Base-by-base conservation (phyloP, 257 asterid genomes). In the Dorcoceras hygrometricum region DNA sequence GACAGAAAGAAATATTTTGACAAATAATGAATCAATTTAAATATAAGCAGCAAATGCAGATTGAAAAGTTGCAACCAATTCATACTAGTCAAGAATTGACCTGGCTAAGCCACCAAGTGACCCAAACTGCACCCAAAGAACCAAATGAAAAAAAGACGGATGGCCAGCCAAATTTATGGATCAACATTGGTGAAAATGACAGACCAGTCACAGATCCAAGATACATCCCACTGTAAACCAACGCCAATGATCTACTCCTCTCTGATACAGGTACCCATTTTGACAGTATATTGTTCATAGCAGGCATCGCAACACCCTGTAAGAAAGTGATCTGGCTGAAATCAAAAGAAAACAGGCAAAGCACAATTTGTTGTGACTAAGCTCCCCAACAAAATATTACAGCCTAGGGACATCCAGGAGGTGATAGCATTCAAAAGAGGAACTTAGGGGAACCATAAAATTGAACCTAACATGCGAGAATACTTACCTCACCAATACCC, bases 261-360 rank as follows among this genome's bases (percentile, higher is more conserved):
- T 90, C 97, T 14, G 93, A 76, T 27, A 88, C 90, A 23, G 97
- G 97, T 73, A 90, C 96, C 97, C 97, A 90, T 74, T 87, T 90
- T 51, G 97, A 88, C 64, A 90, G 80, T 73, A 90, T 81, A 78
- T 89, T 90, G 73, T 86, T 90, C 97, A 90, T 90, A 8, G 96
- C 96, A 20, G 97, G 97, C 97, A 90, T 90, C 5, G 97, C 97
- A 71, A 90, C 97, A 72, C 97, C 97, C 97, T 88, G 86, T 78
- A 79, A 74, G 58, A 72, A 63, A 72, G 67, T 59, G 29, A 67
- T 34, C 39, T 12, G 62, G 64, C 71, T 63, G 59, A 72, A 26
- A 14, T 48, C 10, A 36, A 39, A 65, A 70, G 57, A 65, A 69
- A 65, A 72, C 51, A 62, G 16, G 23, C 22, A 65, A 65, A 8